Evolutionary conservation across 768 basidiomycete species (phyloP).

Genomic region (Xerocomellus intermedius): DNA sequence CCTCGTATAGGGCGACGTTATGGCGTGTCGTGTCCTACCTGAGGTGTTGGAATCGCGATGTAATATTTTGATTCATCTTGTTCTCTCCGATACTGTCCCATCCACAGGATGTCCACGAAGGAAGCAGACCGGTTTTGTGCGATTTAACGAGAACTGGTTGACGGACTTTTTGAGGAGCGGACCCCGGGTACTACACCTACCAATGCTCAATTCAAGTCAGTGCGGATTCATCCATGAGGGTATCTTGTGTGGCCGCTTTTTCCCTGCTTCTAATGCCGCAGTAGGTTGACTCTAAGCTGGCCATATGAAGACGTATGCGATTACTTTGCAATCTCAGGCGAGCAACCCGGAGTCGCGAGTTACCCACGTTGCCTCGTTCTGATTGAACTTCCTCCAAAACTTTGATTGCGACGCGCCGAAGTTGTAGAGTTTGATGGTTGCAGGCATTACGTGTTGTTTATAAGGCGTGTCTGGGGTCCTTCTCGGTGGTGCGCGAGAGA

Average conservation of each 20-base stretch:
- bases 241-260: not conserved
- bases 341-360: slow-evolving; percentile 1
- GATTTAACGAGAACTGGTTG: slow-evolving; percentile 40
- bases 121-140: not conserved
- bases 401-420: slow-evolving; percentile 1
- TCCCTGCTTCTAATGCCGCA: not conserved
- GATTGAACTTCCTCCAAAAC: not conserved
- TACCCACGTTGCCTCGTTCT: slow-evolving; percentile 5
- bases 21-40: slow-evolving; percentile 8
- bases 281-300: slow-evolving; percentile 3
- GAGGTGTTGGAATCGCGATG: slow-evolving; percentile 11
- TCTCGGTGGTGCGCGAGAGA: slow-evolving; percentile 18
- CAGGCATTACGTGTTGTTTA: slow-evolving; percentile 18
- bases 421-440: not conserved
- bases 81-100: slow-evolving; percentile 8
- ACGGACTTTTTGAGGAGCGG: slow-evolving; percentile 23
- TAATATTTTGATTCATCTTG: slow-evolving; percentile 15
- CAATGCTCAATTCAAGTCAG: not conserved
- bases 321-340: slow-evolving; percentile 1
- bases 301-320: slow-evolving; percentile 6
- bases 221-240: not conserved
- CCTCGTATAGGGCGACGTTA: slow-evolving; percentile 1
- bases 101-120: slow-evolving; percentile 8
- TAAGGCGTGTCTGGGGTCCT: slow-evolving; percentile 31
- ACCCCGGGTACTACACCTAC: slow-evolving; percentile 17